Conservation (phyloP, 805 yeast species). For the Spathaspora sp. region DNA sequence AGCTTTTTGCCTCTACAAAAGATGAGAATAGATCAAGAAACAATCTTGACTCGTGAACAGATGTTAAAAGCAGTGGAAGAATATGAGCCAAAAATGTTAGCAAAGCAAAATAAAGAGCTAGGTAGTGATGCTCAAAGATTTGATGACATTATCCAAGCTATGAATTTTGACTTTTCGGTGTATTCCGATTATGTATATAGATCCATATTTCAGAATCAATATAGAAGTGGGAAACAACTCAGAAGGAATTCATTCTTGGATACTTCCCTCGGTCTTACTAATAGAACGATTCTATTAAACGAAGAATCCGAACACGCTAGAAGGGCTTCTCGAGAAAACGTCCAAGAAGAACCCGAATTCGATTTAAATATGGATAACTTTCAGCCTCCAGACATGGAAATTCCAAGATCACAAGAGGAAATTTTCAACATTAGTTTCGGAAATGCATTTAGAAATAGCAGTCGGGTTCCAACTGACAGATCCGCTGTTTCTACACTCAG, state of each 20-base stretch:
- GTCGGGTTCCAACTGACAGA: neutral
- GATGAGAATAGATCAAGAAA: constrained; percentile 1
- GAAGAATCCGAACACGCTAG: constrained; percentile 4
- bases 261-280: neutral
- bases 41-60: neutral
- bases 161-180: neutral
- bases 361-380: neutral
- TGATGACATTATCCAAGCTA: neutral
- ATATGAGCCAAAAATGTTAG: constrained; percentile 1
- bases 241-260: neutral
- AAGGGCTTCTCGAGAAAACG: neutral
- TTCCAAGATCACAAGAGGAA: neutral
- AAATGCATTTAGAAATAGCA: neutral
- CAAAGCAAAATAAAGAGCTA: neutral
- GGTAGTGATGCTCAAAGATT: neutral
- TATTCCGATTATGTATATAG: neutral
- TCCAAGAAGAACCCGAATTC: neutral
- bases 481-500: neutral
- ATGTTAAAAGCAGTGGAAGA: neutral
- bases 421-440: neutral
- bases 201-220: neutral
- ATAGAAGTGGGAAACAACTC: neutral
- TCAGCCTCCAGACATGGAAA: neutral
- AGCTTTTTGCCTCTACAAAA: neutral
- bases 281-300: neutral